Conservation (phyloP, 805 yeast species). For the Priceomyces castillae region DNA sequence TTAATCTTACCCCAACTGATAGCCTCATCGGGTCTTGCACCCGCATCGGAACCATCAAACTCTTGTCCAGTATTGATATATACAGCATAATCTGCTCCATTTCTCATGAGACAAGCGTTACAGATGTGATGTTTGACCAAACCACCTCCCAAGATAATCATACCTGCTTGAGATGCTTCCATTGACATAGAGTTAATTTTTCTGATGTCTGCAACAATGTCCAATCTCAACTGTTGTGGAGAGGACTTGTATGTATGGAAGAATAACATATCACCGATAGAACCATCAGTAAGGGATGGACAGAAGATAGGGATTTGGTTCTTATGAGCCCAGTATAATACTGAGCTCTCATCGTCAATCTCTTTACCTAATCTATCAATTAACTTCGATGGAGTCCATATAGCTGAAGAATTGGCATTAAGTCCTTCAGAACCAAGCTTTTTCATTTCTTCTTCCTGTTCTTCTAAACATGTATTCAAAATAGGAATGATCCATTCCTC, state of each 20-base stretch:
- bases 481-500: slow-evolving; percentile 99
- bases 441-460: slow-evolving; percentile 69
- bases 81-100: slow-evolving; percentile 98
- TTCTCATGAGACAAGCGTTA: slow-evolving; percentile 97
- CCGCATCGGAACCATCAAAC: slow-evolving; percentile 98
- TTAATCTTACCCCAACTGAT: slow-evolving; percentile 98
- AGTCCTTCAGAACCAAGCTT: slow-evolving; percentile 49
- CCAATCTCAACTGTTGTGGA: slow-evolving; percentile 85
- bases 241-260: slow-evolving; percentile 96
- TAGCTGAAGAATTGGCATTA: slow-evolving; percentile 61
- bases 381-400: slow-evolving; percentile 93
- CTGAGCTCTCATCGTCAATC: slow-evolving; percentile 89
- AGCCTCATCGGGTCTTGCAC: slow-evolving; percentile 99
- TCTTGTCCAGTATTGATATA: slow-evolving; percentile 98
- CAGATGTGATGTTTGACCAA: slow-evolving; percentile 95
- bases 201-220: slow-evolving; percentile 92
- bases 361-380: slow-evolving; percentile 94
- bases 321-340: slow-evolving; percentile 96
- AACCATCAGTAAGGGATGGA: slow-evolving; percentile 97
- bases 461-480: slow-evolving; percentile 80
- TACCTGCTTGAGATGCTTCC: slow-evolving; percentile 93
- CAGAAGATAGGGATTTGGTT: slow-evolving; percentile 95
- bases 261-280: slow-evolving; percentile 97
- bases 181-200: slow-evolving; percentile 88
- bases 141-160: slow-evolving; percentile 96